Percentiles rank a stretch among this genome's conserved stretches.
Evolutionary conservation across 1,139 yeast species (phyloP).

Genomic region (Blastobotrys capitulatus): DNA sequence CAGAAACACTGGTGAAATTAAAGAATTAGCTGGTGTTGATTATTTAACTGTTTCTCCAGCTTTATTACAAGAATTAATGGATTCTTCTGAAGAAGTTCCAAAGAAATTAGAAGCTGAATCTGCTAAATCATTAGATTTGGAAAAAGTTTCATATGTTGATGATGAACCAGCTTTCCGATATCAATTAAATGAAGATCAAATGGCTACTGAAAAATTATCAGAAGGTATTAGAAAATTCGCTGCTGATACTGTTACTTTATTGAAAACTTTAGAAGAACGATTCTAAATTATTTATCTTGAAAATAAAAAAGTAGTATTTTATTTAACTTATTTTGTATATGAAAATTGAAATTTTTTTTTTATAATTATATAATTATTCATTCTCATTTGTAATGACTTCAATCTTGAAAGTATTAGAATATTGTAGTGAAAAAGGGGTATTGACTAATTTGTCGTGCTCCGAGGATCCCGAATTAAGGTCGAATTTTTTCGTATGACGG

Average conservation of each 20-base stretch:
- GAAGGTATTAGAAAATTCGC: slow-evolving; percentile 98
- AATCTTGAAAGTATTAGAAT: too few species aligned
- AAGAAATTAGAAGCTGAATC: slow-evolving; percentile 66
- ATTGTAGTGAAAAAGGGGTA: too few species aligned
- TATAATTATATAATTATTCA: neutral
- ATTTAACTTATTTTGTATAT: neutral
- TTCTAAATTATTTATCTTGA: slow-evolving; percentile 3
- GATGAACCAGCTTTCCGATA: slow-evolving; percentile 91
- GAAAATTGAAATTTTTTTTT: neutral
- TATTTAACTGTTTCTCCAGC: slow-evolving; percentile 93
- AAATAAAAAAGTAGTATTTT: neutral
- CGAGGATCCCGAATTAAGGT: too few species aligned
- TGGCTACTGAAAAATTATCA: slow-evolving; percentile 97
- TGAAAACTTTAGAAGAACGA: slow-evolving; percentile 66
- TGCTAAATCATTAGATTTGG: slow-evolving; percentile 48
- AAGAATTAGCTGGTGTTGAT: slow-evolving; percentile 96
- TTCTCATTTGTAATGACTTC: neutral
- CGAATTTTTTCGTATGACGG: too few species aligned
- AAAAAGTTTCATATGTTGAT: slow-evolving; percentile 75
- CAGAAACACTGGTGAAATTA: slow-evolving; percentile 96
- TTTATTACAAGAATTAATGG: slow-evolving; percentile 81
- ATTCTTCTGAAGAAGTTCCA: slow-evolving; percentile 76
- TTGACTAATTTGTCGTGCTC: too few species aligned
- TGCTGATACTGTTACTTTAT: slow-evolving; percentile 85
- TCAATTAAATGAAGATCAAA: slow-evolving; percentile 89